Evolutionary conservation across 345 rosid genomes (phyloP).

Genomic region (Triadica sebifera): DNA sequence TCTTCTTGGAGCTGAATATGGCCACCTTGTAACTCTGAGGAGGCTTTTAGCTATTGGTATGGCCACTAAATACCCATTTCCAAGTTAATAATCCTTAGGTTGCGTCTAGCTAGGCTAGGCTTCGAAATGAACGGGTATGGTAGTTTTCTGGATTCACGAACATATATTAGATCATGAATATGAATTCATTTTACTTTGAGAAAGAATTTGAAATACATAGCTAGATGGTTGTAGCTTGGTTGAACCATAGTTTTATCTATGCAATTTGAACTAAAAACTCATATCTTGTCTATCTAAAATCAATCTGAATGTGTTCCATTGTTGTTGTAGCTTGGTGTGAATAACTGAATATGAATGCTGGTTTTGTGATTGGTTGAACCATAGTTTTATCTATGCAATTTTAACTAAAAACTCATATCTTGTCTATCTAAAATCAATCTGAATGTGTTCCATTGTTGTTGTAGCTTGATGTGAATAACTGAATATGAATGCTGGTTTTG

Average conservation of each 20-base stretch:
- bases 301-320: neutral
- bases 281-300: neutral
- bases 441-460: neutral
- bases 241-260: too few relatives aligned
- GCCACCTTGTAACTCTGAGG: constrained; percentile 70
- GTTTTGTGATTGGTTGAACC: too few relatives aligned
- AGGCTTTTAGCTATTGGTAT: constrained; percentile 75
- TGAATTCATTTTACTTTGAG: too few relatives aligned
- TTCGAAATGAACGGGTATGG: too few relatives aligned
- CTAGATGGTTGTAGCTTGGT: too few relatives aligned
- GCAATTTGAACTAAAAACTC: too few relatives aligned
- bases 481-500: constrained; percentile 6
- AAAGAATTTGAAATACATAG: too few relatives aligned
- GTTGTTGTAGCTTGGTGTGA: constrained; percentile 8
- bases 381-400: too few relatives aligned
- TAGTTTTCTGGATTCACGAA: too few relatives aligned
- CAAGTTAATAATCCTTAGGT: neutral
- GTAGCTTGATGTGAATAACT: constrained; percentile 14
- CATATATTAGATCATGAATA: too few relatives aligned
- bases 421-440: neutral
- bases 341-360: neutral
- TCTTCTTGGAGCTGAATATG: constrained; percentile 86
- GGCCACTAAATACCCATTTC: neutral
- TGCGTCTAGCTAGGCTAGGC: neutral
- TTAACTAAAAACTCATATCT: too few relatives aligned